These are phyloP conservation scores for Fusarium avenaceum DNA, from an alignment of 2,329 filamentous ascomycete species.

Conservation along the genomic window DNA sequence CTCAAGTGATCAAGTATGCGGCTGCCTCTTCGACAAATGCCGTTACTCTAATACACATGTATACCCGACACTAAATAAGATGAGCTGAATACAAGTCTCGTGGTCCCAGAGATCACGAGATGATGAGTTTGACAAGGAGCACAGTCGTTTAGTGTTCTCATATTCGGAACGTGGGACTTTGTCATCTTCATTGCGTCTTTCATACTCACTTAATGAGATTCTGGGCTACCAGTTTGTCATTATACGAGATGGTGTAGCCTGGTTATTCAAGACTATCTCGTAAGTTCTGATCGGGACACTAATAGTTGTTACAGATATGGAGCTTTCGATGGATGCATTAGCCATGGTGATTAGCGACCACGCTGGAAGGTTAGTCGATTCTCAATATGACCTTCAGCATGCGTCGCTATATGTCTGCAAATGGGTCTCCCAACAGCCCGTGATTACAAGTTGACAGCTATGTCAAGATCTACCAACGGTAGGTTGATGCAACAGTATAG, in stretches of 20 bases:
- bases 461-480: constrained; percentile 69
- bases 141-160: constrained; percentile 52
- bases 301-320: constrained; percentile 67
- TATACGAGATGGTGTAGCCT: constrained; percentile 65
- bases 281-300: constrained; percentile 69
- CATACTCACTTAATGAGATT: constrained; percentile 56
- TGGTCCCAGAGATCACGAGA: constrained; percentile 53
- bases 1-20: constrained; percentile 56
- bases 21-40: constrained; percentile 50
- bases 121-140: constrained; percentile 53
- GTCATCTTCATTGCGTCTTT: constrained; percentile 63
- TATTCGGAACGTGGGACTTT: constrained; percentile 63
- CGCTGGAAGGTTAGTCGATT: too few species aligned
- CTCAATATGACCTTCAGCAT: constrained; percentile 79
- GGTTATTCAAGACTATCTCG: constrained; percentile 64
- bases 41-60: constrained; percentile 50
- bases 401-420: constrained; percentile 71
- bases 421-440: constrained; percentile 55
- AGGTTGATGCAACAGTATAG: constrained; percentile 67
- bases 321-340: constrained; percentile 73
- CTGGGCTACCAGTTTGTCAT: constrained; percentile 65
- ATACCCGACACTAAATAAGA: constrained; percentile 51
- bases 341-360: constrained; percentile 42
- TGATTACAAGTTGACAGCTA: constrained; percentile 74
- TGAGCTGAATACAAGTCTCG: constrained; percentile 47